Base-by-base conservation (phyloP, 768 basidiomycete species). In the Suillus luteus region DNA sequence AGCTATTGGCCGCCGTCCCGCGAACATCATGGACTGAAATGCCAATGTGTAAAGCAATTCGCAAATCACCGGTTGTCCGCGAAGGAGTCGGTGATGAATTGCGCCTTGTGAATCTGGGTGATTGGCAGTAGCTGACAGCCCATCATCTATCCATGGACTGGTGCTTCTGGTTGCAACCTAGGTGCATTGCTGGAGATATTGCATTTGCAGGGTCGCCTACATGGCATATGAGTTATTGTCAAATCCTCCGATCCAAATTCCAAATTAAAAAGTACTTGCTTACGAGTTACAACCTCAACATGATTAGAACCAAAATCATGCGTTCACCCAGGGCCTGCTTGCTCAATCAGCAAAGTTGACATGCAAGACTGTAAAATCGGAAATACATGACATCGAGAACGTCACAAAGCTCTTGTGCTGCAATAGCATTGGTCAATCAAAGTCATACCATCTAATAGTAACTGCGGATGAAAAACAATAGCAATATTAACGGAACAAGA, bases 131-230 rank as follows among this genome's bases (percentile, higher is more conserved):
- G 6, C 8, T 27, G 49, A 27, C 14, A 52, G 27, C 19, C 17
- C 15, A 52, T 33, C 51, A 52, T 52, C 9, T 52, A 19, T 19
- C 31, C 51, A 82, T 82, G 79, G 80, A 19, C 74, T 81, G 84
- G 85, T 86, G 66, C 85, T 85, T 72, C 81, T 79, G 17, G 83
- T 78, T 1, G 81, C 82, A 44, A 86, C 81, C 67, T 86, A 85
- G 66, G 85, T 87, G 69, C 84, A 81, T 67, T 86, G 81, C 64
- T 86, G 86, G 17, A 86, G 72, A 66, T 86, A 87, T 69, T 86
- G 14, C 24, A 49, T 49, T 17, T 52, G 51, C 17, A 52, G 85
- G 15, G 83, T 76, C 1, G 83, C 80, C 84, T 83, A 86, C 82
- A 86, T 85, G 67, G 81, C 83, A 31, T 52, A 33, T 19, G 27